Evolutionary conservation across 2,329 filamentous ascomycete genomes (phyloP).

Genomic region (Claviceps sp.): DNA sequence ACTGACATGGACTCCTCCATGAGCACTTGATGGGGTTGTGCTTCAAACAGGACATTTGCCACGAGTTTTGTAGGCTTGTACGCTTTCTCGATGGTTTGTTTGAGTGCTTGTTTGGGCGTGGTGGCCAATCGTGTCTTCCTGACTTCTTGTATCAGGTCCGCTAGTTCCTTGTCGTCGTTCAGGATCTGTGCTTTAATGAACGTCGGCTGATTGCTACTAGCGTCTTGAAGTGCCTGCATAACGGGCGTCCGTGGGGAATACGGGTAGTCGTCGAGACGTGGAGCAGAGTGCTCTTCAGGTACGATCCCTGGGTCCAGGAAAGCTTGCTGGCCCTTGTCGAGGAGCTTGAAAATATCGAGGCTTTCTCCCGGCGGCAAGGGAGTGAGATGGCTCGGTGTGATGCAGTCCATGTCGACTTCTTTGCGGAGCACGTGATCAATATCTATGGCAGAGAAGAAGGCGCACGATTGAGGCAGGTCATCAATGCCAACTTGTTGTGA

Average conservation of each 20-base stretch:
- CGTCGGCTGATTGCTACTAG: constrained; percentile 30
- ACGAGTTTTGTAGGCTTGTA: constrained; percentile 13
- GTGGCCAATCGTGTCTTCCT: constrained; percentile 22
- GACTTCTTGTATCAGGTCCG: constrained; percentile 52
- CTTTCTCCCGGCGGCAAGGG: constrained; percentile 77
- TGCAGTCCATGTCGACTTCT: constrained; percentile 94
- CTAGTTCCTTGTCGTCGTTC: constrained; percentile 58
- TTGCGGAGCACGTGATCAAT: constrained; percentile 93
- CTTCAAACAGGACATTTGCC: constrained; percentile 23
- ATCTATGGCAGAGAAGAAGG: constrained; percentile 91
- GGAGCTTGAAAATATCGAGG: constrained; percentile 66
- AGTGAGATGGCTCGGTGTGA: constrained; percentile 73
- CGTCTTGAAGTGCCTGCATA: constrained; percentile 56
- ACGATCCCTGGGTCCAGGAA: constrained; percentile 51
- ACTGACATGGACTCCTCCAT: constrained; percentile 24
- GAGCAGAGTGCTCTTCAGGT: constrained; percentile 38
- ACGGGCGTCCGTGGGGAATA: constrained; percentile 66
- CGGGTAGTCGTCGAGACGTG: constrained; percentile 44
- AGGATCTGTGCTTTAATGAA: constrained; percentile 82
- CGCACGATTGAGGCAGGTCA: constrained; percentile 85
- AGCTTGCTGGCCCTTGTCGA: constrained; percentile 58
- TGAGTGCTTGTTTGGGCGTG: too few relatives aligned
- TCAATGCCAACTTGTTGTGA: constrained; percentile 91
- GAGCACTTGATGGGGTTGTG: constrained; percentile 19
- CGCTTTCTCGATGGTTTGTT: constrained; percentile 12